A percentile compares a stretch with the other conserved stretches of the same genome.
Conservation (phyloP, 2,329 filamentous ascomycete genomes). For the Neonectria neomacrospora region DNA sequence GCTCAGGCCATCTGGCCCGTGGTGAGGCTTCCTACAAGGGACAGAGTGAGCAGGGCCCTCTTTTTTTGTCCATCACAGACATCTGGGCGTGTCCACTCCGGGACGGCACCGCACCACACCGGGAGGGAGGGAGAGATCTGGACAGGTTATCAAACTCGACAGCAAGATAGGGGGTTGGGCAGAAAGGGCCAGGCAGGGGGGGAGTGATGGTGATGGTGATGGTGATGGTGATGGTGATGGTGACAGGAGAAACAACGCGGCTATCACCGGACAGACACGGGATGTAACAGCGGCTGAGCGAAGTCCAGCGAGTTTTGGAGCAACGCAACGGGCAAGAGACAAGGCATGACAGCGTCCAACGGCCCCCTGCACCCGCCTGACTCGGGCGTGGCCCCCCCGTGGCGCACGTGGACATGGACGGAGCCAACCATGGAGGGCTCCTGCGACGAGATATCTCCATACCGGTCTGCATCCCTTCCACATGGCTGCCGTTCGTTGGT, state of each 20-base stretch:
- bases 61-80: slow-evolving; percentile 2
- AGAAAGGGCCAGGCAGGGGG: not conserved
- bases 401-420: slow-evolving; percentile 24
- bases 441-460: slow-evolving; percentile 24
- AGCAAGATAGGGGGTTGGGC: slow-evolving; percentile 1
- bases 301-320: not conserved
- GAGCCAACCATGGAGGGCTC: slow-evolving; percentile 25
- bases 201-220: too few species aligned
- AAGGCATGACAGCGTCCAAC: too few species aligned
- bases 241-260: slow-evolving; percentile 5
- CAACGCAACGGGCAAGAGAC: too few species aligned
- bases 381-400: slow-evolving; percentile 7
- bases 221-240: too few species aligned
- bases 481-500: slow-evolving; percentile 27
- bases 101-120: not conserved
- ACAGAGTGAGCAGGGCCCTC: too few species aligned
- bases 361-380: not conserved
- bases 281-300: not conserved
- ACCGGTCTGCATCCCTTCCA: slow-evolving; percentile 33
- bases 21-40: too few species aligned
- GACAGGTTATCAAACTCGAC: not conserved
- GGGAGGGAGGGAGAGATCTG: not conserved
- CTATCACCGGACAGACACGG: slow-evolving; percentile 9
- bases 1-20: too few species aligned
- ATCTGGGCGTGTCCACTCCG: slow-evolving; percentile 12